These are phyloP conservation scores for Micractinium conductrix DNA, from an alignment of 139 green algal species.

Conservation along the genomic window DNA sequence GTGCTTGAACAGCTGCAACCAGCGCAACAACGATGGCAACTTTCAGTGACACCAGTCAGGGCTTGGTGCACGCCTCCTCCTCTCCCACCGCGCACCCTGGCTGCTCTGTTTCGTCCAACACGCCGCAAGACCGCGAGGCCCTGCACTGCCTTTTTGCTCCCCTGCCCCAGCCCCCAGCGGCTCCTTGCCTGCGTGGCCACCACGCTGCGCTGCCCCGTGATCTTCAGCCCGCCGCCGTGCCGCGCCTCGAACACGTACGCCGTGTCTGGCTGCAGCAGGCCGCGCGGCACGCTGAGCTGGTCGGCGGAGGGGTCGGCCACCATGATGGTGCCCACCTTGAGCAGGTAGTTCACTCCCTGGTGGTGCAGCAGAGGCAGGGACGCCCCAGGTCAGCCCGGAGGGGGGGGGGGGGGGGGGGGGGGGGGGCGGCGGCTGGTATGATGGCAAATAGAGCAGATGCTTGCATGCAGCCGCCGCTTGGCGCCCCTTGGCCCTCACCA, in stretches of 20 bases:
- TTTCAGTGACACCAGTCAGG: too few species aligned
- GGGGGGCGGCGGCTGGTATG: too few species aligned
- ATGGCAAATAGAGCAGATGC: too few species aligned
- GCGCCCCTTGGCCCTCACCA: too few species aligned
- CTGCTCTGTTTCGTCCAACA: too few species aligned
- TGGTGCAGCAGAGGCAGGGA: too few species aligned
- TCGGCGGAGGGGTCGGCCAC: constrained; percentile 18
- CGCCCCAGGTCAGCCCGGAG: too few species aligned
- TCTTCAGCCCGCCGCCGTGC: constrained; percentile 68
- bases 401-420: too few species aligned
- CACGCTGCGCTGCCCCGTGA: constrained; percentile 74
- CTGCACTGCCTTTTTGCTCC: neutral
- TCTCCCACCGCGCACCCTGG: too few species aligned
- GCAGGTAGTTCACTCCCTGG: constrained; percentile 78
- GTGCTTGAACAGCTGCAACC: neutral
- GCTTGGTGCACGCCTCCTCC: too few species aligned
- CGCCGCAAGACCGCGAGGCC: neutral
- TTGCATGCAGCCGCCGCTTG: too few species aligned
- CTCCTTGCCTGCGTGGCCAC: constrained; percentile 82
- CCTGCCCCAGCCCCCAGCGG: constrained; percentile 48
- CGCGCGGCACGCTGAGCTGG: constrained; percentile 49
- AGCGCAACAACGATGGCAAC: too few species aligned
- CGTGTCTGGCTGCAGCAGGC: constrained; percentile 62
- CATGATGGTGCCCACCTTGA: constrained; percentile 67
- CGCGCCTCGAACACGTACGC: constrained; percentile 72